Conservation (phyloP, 257 asterid species). For the Datura wrightii region DNA sequence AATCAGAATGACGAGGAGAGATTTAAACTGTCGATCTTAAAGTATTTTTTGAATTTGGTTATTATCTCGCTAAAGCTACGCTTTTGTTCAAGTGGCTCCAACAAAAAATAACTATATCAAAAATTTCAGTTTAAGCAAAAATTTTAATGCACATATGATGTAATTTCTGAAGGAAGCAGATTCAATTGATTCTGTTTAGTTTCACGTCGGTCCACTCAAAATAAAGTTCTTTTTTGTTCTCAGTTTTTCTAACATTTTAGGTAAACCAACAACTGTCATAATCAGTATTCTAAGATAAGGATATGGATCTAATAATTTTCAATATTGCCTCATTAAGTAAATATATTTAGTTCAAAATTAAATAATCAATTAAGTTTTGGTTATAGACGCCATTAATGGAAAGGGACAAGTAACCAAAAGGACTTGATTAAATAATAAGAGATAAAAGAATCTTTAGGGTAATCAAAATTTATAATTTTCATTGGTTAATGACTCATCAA, state of each 20-base stretch:
- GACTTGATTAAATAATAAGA: background rate
- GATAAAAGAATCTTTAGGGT: background rate
- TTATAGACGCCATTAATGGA: background rate
- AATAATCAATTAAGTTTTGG: background rate
- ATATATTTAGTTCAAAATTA: background rate
- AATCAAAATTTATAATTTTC: conserved; percentile 11
- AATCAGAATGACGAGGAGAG: too few relatives aligned
- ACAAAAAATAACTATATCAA: too few relatives aligned
- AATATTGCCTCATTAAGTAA: background rate
- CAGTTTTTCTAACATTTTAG: background rate
- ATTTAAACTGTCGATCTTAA: too few relatives aligned
- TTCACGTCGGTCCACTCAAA: too few relatives aligned
- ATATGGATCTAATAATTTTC: background rate
- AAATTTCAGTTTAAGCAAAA: too few relatives aligned
- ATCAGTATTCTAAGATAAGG: background rate
- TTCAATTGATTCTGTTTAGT: too few relatives aligned
- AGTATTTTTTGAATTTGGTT: too few relatives aligned
- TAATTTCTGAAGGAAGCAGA: too few relatives aligned
- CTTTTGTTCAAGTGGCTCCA: too few relatives aligned
- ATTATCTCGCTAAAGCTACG: too few relatives aligned
- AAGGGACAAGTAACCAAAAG: conserved; percentile 19
- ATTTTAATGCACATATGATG: too few relatives aligned
- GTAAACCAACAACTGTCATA: background rate
- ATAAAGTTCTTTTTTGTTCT: too few relatives aligned
- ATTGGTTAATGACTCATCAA: conserved; percentile 29